Percentiles rank a stretch among this genome's conserved stretches.
Conservation (phyloP, 1,284 basidiomycete species). For the Ceratobasidium papillatum region DNA sequence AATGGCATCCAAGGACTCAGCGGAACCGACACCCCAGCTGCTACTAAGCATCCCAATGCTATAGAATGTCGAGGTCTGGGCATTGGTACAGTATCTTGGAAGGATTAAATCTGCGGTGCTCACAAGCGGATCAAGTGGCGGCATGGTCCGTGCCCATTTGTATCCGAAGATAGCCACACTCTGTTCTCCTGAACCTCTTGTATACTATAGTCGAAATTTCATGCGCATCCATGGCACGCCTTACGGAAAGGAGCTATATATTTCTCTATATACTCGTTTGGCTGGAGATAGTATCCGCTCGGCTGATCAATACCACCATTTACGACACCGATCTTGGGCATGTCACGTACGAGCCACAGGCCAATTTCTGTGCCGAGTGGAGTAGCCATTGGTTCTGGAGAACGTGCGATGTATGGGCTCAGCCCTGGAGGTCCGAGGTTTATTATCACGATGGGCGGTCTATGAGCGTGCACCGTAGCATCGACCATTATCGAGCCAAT, state of each 20-base stretch:
- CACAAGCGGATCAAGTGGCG: not conserved
- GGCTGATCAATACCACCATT: conserved; percentile 18
- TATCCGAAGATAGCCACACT: not conserved
- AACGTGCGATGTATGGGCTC: not conserved
- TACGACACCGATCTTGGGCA: conserved; percentile 11
- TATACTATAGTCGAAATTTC: not conserved
- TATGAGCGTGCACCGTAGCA: not conserved
- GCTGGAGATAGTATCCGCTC: not conserved
- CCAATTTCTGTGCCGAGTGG: not conserved
- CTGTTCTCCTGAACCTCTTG: not conserved
- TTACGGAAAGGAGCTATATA: not conserved
- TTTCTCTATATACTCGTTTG: not conserved
- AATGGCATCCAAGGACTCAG: too few relatives aligned
- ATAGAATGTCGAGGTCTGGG: too few relatives aligned
- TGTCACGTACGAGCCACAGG: conserved; percentile 8
- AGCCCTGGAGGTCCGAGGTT: conserved; percentile 4
- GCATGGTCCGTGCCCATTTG: not conserved
- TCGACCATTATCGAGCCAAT: conserved; percentile 1
- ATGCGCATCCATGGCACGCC: not conserved
- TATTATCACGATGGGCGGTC: not conserved
- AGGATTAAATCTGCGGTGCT: too few relatives aligned
- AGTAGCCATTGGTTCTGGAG: conserved; percentile 10
- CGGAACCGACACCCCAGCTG: too few relatives aligned
- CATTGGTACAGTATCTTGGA: not conserved
- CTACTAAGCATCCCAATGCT: too few relatives aligned